Conservation (phyloP, 1,284 basidiomycete genomes). For the Rhodotorula sp. region DNA sequence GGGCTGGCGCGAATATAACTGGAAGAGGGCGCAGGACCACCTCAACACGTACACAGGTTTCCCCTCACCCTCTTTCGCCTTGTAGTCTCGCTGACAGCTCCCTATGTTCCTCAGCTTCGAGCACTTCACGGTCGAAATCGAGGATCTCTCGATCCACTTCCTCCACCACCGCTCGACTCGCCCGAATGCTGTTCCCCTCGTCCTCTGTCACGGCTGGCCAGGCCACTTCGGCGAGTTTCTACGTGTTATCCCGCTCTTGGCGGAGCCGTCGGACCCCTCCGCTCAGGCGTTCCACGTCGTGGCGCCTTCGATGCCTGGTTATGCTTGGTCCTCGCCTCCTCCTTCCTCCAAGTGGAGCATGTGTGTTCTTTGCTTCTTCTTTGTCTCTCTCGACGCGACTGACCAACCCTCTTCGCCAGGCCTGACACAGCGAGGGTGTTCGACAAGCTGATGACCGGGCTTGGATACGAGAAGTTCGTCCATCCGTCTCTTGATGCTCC, state of each 20-base stretch:
- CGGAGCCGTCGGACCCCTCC: conserved; percentile 7
- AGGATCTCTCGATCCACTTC: conserved; percentile 35
- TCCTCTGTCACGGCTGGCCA: conserved; percentile 37
- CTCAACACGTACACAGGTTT: conserved; percentile 22
- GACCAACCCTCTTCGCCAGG: no score
- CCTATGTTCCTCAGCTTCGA: conserved; percentile 8
- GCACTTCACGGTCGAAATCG: conserved; percentile 34
- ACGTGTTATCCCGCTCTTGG: conserved; percentile 26
- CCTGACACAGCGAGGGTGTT: conserved; percentile 37
- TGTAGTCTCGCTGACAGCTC: neutral
- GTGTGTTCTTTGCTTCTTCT: neutral
- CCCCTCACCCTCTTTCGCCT: neutral
- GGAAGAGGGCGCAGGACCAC: conserved; percentile 1
- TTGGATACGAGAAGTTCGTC: conserved; percentile 31
- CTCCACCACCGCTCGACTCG: conserved; percentile 29
- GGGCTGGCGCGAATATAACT: conserved; percentile 13
- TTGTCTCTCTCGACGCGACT: no score
- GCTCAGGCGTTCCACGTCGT: conserved; percentile 36
- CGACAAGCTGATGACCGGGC: conserved; percentile 39
- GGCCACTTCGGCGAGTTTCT: conserved; percentile 40
- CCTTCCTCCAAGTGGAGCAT: conserved; percentile 26
- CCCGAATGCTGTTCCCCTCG: conserved; percentile 31
- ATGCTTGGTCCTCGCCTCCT: conserved; percentile 35
- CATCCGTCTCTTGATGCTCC: no score
- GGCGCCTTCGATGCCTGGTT: conserved; percentile 39